Percentiles rank a stretch among this genome's conserved stretches.
phyloP scores from a whole-genome alignment of 768 basidiomycete species.

The Hemileccinum rubropunctum region DNA sequence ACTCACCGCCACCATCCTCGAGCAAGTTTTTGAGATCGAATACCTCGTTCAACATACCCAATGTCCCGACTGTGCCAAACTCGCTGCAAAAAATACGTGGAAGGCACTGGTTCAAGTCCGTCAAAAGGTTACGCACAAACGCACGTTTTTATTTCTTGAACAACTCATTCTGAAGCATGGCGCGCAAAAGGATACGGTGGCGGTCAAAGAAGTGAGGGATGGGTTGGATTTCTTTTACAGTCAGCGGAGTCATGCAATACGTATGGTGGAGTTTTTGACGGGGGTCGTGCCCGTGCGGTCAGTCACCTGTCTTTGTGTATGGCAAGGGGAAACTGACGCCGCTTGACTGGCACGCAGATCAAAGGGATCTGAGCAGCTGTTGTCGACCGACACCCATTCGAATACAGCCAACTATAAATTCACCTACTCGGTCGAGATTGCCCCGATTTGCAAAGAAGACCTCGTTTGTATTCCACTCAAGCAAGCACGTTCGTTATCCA shows the following conservation, averaged over 20 bases:
- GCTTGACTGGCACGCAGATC: conserved; percentile 45
- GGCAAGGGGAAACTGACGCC: background rate
- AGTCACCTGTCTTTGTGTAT: conserved; percentile 22
- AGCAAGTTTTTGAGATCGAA: conserved; percentile 97
- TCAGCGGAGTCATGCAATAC: conserved; percentile 84
- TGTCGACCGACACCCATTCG: conserved; percentile 90
- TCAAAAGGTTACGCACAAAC: conserved; percentile 97
- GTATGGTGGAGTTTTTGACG: conserved; percentile 93
- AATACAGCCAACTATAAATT: conserved; percentile 95
- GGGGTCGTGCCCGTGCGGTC: conserved; percentile 88
- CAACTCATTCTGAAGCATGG: conserved; percentile 96
- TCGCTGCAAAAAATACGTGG: conserved; percentile 99
- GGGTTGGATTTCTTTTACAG: conserved; percentile 98
- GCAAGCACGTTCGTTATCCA: conserved; percentile 77
- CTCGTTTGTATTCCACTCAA: conserved; percentile 86
- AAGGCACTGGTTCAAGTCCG: conserved; percentile 98
- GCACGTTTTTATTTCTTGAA: conserved; percentile 96
- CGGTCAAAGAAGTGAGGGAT: conserved; percentile 88
- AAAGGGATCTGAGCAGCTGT: conserved; percentile 91
- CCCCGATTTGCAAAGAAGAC: conserved; percentile 97
- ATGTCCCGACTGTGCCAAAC: conserved; percentile 88
- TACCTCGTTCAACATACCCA: conserved; percentile 94
- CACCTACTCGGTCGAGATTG: conserved; percentile 96
- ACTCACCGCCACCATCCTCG: conserved; percentile 90
- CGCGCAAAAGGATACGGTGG: conserved; percentile 95